Evolutionary conservation across 1,284 basidiomycete genomes (phyloP).

Genomic region (Caloboletus firmus): DNA sequence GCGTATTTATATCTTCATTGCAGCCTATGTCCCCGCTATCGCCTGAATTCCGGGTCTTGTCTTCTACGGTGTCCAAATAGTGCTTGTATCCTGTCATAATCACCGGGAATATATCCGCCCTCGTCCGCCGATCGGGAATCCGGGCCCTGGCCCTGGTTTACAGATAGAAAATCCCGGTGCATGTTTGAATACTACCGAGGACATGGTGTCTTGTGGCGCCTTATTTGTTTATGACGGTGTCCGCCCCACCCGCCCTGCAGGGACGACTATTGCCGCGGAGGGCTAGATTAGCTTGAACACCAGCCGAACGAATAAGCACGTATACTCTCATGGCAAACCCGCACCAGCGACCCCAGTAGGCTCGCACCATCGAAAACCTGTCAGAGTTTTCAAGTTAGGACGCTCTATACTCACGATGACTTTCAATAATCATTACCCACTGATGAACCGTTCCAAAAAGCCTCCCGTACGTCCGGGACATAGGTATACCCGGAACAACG

Average conservation of each 20-base stretch:
- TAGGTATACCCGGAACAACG: not conserved
- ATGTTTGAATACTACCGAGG: not conserved
- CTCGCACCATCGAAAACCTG: not conserved
- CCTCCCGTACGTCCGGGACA: not conserved
- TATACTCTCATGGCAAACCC: not conserved
- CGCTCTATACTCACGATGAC: too few species aligned
- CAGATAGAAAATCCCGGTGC: too few species aligned
- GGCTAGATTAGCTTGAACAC: not conserved
- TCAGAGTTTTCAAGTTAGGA: not conserved
- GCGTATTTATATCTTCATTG: constrained; percentile 13
- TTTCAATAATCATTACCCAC: not conserved
- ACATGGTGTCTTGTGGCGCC: not conserved
- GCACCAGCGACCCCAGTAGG: not conserved
- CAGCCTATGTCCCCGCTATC: not conserved
- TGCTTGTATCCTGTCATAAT: not conserved
- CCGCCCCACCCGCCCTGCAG: not conserved
- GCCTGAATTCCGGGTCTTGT: not conserved
- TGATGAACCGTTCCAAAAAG: not conserved
- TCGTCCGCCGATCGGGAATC: not conserved
- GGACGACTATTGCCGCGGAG: not conserved
- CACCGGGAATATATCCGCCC: not conserved
- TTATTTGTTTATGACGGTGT: not conserved
- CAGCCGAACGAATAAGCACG: not conserved
- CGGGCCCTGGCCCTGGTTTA: not conserved
- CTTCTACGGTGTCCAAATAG: not conserved